Base-by-base conservation (phyloP, 2,329 filamentous ascomycete species). In the Diaporthe amygdali region DNA sequence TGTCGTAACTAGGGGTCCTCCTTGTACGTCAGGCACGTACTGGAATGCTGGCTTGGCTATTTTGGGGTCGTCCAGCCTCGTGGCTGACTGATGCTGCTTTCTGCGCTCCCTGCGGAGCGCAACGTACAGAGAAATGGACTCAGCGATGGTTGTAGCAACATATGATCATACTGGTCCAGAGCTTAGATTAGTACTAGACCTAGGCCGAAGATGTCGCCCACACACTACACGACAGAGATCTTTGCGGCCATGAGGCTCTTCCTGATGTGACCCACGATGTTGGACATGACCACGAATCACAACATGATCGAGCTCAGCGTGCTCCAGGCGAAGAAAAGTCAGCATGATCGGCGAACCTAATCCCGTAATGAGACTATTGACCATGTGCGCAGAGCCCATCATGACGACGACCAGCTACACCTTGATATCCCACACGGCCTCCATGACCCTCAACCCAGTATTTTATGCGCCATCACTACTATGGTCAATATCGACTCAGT, bases 131-230 rank as follows among this genome's bases (percentile, higher is more conserved):
- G 82, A 77, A 0, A 80, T 76, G 0, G 91, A 86, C 0, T 90
- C 83, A 0, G 84, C 75, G 32, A 94, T 92, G 7, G 90, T 91
- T 72, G 70, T 74, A 87, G 84, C 27, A 64, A 30, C 85, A 88
- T 68, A 88, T 84, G 17, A 94, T 93, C 22, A 95, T 77, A 0
- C 92, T 92, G 94, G 93, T 64, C 37, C 37, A 39, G 37, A 39
- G 37, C 37, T 39, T 14, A 8, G 37, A 14, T 8, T 39, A 39
- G 37, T 30, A 25, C 10, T 52, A 32, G 34, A 46, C 81, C 74
- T 91, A 93, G 93, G 0, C 92, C 92, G 30, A 94, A 89, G 64
- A 95, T 94, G 75, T 94, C 94, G 1, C 92, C 87, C 3, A 94
- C 90, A 69, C 91, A 93, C 77, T 94, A 94, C 0, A 91, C 92